These are phyloP conservation scores for Oemleria cerasiformis DNA, from an alignment of 306 rosid genomes.

Conservation along the genomic window DNA sequence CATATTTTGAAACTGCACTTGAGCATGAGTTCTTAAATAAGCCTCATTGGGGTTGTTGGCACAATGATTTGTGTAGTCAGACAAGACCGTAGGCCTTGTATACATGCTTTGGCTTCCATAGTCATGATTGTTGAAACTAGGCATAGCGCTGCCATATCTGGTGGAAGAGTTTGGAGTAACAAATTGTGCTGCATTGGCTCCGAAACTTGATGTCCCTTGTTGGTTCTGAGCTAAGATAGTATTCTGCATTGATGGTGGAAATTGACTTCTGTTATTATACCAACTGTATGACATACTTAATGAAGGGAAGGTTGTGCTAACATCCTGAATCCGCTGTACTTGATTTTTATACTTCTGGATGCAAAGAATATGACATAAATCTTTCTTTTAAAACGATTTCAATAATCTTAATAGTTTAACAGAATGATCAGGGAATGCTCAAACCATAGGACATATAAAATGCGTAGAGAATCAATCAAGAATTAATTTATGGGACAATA, in stretches of 20 bases:
- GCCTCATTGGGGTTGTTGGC: background rate
- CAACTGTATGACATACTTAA: background rate
- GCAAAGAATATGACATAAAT: constrained; percentile 1
- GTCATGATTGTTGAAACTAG: constrained; percentile 10
- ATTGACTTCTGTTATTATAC: constrained; percentile 2
- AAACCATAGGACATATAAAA: background rate
- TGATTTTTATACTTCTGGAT: constrained; percentile 33
- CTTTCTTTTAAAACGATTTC: background rate
- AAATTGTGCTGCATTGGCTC: constrained; percentile 9
- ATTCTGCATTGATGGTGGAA: constrained; percentile 9
- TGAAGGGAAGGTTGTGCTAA: background rate
- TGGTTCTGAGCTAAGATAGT: background rate
- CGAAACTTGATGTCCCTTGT: background rate
- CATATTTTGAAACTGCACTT: constrained; percentile 10
- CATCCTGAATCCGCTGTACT: constrained; percentile 9
- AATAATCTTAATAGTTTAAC: background rate
- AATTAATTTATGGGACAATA: background rate
- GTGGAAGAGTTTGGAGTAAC: constrained; percentile 4
- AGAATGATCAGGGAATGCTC: too few relatives aligned
- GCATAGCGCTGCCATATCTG: background rate
- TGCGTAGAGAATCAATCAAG: background rate
- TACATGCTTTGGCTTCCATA: background rate
- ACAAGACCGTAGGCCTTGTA: background rate
- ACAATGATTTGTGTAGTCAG: constrained; percentile 10
- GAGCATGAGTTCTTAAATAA: background rate